Base-by-base conservation (phyloP, 2,329 filamentous ascomycete genomes). In the Gyromitra esculenta region DNA sequence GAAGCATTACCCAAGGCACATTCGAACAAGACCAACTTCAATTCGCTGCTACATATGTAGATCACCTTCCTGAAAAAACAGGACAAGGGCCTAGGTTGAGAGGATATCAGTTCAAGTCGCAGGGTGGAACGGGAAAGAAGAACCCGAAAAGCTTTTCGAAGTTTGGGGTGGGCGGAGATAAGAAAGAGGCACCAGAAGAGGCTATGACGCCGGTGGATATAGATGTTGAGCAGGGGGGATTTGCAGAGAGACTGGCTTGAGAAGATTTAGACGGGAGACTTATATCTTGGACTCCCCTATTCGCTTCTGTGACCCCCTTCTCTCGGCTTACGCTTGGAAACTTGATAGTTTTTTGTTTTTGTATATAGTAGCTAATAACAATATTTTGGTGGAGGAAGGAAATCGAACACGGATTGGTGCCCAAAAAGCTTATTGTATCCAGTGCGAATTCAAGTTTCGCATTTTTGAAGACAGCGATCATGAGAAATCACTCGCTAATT, bases 101-200 rank as follows among this genome's bases (percentile, higher is more conserved):
- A 81, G 94, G 94, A 0, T 96, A 97, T 81, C 92, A 96, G 81
- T 92, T 91, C 83, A 93, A 92, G 83, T 89, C 89, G 65, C 88
- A 90, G 62, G 90, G 89, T 0, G 87, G 88, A 6, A 88, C 90
- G 63, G 87, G 88, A 37, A 91, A 87, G 82, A 91, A 90, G 80
- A 94, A 94, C 82, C 86, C 88, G 48, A 86, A 89, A 11, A 87
- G 88, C 0, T 96, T 91, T 86, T 88, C 88, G 56, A 87, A 87
- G 73, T 85, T 91, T 21, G 84, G 87, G 69, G 85, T 78, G 13
- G 74, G 83, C 13, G 83, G 82, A 48, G 83, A 86, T 75, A 86
- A 86, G 69, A 84, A 85, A 21, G 84, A 83, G 6, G 86, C 87
- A 70, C 84, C 85, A 1, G 82, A 85, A 52, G 87, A 88, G 59